Conservation (phyloP, 805 yeast genomes). For the Saturnispora sekii region DNA sequence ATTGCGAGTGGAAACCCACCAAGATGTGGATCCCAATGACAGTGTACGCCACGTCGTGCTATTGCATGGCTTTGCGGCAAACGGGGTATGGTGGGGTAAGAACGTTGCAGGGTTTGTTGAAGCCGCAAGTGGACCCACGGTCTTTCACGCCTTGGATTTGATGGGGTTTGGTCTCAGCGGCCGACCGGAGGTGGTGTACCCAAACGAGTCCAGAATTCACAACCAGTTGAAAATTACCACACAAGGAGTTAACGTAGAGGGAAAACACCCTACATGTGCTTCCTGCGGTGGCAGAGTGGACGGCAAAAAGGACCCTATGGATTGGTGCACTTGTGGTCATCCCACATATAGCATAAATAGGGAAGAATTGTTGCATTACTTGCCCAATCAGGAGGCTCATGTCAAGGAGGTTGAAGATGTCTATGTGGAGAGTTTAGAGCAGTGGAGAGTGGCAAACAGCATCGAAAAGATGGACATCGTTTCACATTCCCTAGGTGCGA, state of each 20-base stretch:
- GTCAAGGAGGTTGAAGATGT: conserved; percentile 41
- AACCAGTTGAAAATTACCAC: conserved; percentile 21
- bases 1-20: conserved; percentile 18
- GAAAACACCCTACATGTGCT: conserved; percentile 7
- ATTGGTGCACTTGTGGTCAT: conserved; percentile 8
- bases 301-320: conserved; percentile 7
- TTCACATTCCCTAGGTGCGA: conserved; percentile 78
- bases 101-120: conserved; percentile 37
- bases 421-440: conserved; percentile 50
- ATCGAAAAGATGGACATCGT: conserved; percentile 49
- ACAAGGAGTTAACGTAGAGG: conserved; percentile 14
- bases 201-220: conserved; percentile 15
- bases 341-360: conserved; percentile 3
- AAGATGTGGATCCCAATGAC: background rate
- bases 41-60: conserved; percentile 33
- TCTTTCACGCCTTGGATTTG: conserved; percentile 36
- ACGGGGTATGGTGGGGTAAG: conserved; percentile 46
- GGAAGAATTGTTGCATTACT: conserved; percentile 14
- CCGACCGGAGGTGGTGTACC: conserved; percentile 29
- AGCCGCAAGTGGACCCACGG: conserved; percentile 6
- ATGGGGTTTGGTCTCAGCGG: conserved; percentile 48
- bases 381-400: conserved; percentile 29
- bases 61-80: conserved; percentile 50
- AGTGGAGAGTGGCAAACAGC: conserved; percentile 46
- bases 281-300: conserved; percentile 13